A percentile compares a stretch with the other conserved stretches of the same genome.
Conservation (phyloP, 2,329 filamentous ascomycete species). For the Trichophyton mentagrophytes region DNA sequence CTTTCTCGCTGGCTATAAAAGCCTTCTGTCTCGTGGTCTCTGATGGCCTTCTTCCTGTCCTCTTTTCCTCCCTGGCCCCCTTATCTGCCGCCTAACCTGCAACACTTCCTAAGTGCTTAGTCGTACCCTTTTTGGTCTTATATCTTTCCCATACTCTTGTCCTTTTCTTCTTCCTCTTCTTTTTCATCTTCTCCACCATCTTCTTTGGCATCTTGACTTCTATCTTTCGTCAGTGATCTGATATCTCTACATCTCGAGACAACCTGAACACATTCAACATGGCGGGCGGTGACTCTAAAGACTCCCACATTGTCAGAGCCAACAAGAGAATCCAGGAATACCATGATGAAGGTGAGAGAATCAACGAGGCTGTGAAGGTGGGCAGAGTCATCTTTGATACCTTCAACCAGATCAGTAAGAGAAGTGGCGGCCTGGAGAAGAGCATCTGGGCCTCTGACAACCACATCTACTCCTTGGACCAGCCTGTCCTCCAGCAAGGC, state of each 20-base stretch:
- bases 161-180: background rate
- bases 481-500: background rate
- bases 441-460: conserved; percentile 11
- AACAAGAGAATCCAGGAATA: background rate
- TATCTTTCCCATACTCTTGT: background rate
- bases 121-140: background rate
- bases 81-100: background rate
- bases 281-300: background rate
- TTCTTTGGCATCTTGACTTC: background rate
- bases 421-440: conserved; percentile 7
- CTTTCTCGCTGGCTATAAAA: background rate
- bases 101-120: background rate
- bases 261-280: background rate
- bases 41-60: background rate
- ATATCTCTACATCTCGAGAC: background rate
- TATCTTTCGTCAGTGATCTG: background rate
- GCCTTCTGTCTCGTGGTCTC: background rate
- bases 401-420: conserved; percentile 10
- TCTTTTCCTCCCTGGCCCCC: background rate
- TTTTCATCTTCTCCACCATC: background rate
- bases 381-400: conserved; percentile 7
- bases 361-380: conserved; percentile 1
- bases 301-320: background rate
- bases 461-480: background rate
- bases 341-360: background rate